phyloP scores from a whole-genome alignment of 1,284 basidiomycete genomes.

The Ganoderma boninense region DNA sequence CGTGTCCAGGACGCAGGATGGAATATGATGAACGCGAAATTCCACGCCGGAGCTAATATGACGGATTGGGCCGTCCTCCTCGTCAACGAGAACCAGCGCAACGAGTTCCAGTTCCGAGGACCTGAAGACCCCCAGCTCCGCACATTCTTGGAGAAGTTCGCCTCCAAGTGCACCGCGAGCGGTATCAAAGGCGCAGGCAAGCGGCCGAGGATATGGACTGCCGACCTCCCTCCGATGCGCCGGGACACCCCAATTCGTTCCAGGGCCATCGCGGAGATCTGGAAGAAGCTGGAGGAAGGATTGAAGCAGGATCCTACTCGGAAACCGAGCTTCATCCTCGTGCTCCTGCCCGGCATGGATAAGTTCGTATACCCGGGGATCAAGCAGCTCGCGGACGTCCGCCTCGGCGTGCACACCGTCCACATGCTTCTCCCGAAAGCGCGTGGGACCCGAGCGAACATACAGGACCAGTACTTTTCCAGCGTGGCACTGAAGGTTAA shows the following conservation, averaged over 20 bases:
- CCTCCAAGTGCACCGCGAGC: constrained; percentile 56
- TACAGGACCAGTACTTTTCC: constrained; percentile 80
- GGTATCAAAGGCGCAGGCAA: constrained; percentile 56
- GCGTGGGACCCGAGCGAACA: constrained; percentile 45
- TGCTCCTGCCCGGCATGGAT: constrained; percentile 68
- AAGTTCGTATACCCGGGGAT: constrained; percentile 79
- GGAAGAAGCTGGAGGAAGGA: constrained; percentile 45
- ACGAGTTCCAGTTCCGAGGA: constrained; percentile 50
- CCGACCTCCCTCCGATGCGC: constrained; percentile 37
- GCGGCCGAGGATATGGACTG: constrained; percentile 49
- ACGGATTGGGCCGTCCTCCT: constrained; percentile 67
- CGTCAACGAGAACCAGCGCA: constrained; percentile 54
- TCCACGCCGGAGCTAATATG: constrained; percentile 60
- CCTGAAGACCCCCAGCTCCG: constrained; percentile 51
- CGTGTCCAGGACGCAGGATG: constrained; percentile 67
- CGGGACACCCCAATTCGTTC: constrained; percentile 51
- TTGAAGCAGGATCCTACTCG: constrained; percentile 32
- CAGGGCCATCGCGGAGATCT: constrained; percentile 51
- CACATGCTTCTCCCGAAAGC: constrained; percentile 72
- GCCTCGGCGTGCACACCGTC: constrained; percentile 72
- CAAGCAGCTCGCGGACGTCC: constrained; percentile 78
- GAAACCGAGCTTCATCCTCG: constrained; percentile 67
- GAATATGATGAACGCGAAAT: constrained; percentile 76
- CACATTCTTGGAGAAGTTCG: constrained; percentile 57
- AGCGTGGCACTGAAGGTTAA: constrained; percentile 77